These are phyloP conservation scores for Lotmaria passim DNA, from an alignment of 208 protist genomes.

Conservation along the genomic window DNA sequence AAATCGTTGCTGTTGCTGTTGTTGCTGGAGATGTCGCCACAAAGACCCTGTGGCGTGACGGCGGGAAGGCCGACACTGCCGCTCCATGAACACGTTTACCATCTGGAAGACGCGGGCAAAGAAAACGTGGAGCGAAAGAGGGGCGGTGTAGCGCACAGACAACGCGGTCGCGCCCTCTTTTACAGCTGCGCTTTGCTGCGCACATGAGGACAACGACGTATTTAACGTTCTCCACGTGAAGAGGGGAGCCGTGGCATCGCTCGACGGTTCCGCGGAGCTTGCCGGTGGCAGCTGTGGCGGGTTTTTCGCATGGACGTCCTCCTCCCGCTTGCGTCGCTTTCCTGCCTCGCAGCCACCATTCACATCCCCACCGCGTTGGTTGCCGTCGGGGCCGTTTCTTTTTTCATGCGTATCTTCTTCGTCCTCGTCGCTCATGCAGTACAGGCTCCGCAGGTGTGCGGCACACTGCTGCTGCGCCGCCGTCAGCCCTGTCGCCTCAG, in stretches of 20 bases:
- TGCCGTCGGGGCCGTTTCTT: background rate
- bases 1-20: slow-evolving; percentile 1
- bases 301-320: background rate
- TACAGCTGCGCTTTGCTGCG: background rate
- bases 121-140: slow-evolving; percentile 45
- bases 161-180: slow-evolving; percentile 7
- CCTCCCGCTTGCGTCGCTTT: background rate
- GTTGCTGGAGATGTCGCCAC: no score
- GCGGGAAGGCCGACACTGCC: background rate
- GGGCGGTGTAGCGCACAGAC: slow-evolving; percentile 25
- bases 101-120: slow-evolving; percentile 49
- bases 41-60: background rate
- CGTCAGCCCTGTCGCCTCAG: background rate
- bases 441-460: slow-evolving; percentile 25
- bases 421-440: slow-evolving; percentile 42
- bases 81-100: slow-evolving; percentile 35
- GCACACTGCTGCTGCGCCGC: slow-evolving; percentile 19
- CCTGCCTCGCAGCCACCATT: background rate
- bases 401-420: slow-evolving; percentile 7
- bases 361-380: background rate
- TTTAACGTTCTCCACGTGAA: slow-evolving; percentile 1
- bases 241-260: background rate
- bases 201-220: no score
- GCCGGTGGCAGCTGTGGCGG: background rate
- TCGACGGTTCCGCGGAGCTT: background rate